Conservation (phyloP, 768 basidiomycete genomes). For the Pleurotus giganteus region DNA sequence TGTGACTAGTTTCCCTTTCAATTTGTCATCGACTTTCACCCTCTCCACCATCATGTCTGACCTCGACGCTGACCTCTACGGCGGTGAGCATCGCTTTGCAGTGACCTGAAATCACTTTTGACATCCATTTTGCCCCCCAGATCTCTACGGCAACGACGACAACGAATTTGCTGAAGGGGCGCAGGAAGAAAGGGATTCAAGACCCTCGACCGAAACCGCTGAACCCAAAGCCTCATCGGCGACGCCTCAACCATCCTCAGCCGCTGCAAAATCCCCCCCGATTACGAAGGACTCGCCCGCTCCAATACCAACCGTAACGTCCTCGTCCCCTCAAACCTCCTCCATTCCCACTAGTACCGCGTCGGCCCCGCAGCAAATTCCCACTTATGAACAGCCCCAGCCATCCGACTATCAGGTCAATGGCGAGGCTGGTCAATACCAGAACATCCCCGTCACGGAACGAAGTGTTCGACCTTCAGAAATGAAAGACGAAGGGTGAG, state of each 20-base stretch:
- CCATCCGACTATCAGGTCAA: constrained; percentile 48
- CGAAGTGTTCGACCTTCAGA: constrained; percentile 80
- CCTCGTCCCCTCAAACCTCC: constrained; percentile 18
- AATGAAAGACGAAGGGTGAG: constrained; percentile 99
- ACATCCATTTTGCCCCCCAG: constrained; percentile 28
- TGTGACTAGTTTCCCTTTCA: constrained; percentile 18
- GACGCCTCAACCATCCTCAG: constrained; percentile 15
- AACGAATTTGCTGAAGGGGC: constrained; percentile 52
- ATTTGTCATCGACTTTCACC: constrained; percentile 26
- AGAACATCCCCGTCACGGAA: constrained; percentile 47
- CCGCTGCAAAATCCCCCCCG: constrained; percentile 19
- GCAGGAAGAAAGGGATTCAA: constrained; percentile 30
- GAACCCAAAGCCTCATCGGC: constrained; percentile 24
- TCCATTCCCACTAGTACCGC: constrained; percentile 10
- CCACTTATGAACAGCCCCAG: constrained; percentile 72
- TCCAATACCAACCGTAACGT: constrained; percentile 12
- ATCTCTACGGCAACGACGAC: constrained; percentile 77
- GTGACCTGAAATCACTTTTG: not conserved
- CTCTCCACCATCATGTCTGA: constrained; percentile 56
- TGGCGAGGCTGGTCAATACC: constrained; percentile 38
- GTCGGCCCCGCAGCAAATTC: constrained; percentile 62
- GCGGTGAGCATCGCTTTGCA: constrained; percentile 50
- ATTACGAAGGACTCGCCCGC: constrained; percentile 17
- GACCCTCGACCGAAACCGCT: constrained; percentile 18
- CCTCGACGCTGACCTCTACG: constrained; percentile 88